Evolutionary conservation across 805 yeast species (phyloP), one percentile per base, ranked within the genome.

Genomic region (Debaryomyces castellii): DNA sequence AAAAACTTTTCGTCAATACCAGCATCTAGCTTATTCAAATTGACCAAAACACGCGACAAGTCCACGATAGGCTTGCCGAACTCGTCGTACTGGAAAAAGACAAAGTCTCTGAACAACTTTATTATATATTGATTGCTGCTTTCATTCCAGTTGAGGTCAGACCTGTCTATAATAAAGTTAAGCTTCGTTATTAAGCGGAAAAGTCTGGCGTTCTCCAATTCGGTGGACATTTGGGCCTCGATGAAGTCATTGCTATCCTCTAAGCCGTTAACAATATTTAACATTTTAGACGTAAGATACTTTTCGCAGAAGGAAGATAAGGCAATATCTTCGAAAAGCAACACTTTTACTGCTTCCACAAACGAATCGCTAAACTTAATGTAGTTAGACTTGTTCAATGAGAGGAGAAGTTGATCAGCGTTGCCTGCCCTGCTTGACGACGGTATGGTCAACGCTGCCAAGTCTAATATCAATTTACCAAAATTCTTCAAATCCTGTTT

Each of bases 11-110:
- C 99, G 42, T 88, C 90, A 27, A 85, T 77, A 1, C 97, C 98
- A 5, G 92, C 95, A 60, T 94, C 99, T 52, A 94, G 71, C 65
- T 92, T 94, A 67, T 92, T 92, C 57, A 94, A 70, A 55, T 86
- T 80, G 41, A 81, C 73, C 49, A 94, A 69, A 5, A 90, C 91
- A 62, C 89, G 89, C 0, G 90, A 83, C 54, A 94, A 71, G 64
- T 94, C 97, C 46, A 89, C 69, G 1, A 83, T 79, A 2, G 96
- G 90, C 55, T 77, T 77, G 11, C 96, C 96, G 20, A 65, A 64
- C 43, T 85, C 91, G 62, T 89, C 90, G 32, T 76, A 78, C 60
- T 89, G 96, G 58, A 87, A 94, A 68, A 91, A 94, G 2, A 90
- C 85, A 59, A 81, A 88, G 63, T 91, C 95, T 44, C 84, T 77